Evolutionary conservation across 495 filamentous ascomycete species (phyloP), one percentile per base, ranked within the genome.

Genomic region (Aspergillus bertholletiae): DNA sequence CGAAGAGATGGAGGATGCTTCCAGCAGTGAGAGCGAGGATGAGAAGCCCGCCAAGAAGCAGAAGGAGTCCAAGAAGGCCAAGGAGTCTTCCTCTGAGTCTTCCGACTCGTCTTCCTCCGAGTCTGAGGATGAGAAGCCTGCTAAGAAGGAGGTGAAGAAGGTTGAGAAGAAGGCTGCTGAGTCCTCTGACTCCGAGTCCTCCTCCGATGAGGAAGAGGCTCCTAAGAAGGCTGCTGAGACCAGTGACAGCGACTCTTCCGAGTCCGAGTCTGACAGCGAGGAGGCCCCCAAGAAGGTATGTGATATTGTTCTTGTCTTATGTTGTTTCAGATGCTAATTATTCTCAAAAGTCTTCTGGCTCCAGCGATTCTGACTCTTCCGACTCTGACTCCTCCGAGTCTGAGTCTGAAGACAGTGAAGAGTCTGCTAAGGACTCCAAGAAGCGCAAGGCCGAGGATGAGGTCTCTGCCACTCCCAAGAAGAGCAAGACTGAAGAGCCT

Each of bases 361-460:
- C 60, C 40, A 66, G 58, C 60, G 59, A 59, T 43, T 65, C 57
- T 46, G 69, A 66, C 12, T 68, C 65, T 55, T 79, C 75, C 51
- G 73, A 75, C 54, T 77, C 75, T 52, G 72, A 74, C 54, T 77
- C 48, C 35, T 51, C 78, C 51, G 80, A 85, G 65, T 78, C 80
- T 45, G 77, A 79, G 45, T 70, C 67, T 41, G 72, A 74, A 40
- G 75, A 79, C 34, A 69, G 63, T 49, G 74, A 78, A 49, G 67
- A 75, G 50, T 76, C 81, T 55, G 60, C 70, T 30, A 73, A 72
- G 63, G 58, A 61, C 59, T 79, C 82, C 60, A 95, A 94, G 84
- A 95, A 96, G 84, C 92, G 92, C 76, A 96, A 96, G 82, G 90
- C 90, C 50, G 87, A 86, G 45, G 76, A 85, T 47, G 85, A 85